phyloP scores from a whole-genome alignment of 2,329 filamentous ascomycete species.

The Ophiostoma sp. region DNA sequence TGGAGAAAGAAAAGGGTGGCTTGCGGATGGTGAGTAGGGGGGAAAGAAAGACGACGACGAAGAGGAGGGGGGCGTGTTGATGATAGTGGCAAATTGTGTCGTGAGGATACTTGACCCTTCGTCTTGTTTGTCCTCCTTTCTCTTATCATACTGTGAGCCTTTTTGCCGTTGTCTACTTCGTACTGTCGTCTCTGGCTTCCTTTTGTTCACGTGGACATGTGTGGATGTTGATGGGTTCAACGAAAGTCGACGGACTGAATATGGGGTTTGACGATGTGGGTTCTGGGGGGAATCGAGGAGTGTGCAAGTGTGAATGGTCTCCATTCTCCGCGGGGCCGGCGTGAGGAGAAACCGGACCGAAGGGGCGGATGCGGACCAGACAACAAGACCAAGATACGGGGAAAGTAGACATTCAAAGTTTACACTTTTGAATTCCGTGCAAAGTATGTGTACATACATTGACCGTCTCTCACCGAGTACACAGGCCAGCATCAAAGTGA shows the following conservation, averaged over 20 bases:
- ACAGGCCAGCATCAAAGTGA: neutral
- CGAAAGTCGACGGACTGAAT: no score
- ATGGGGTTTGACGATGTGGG: neutral
- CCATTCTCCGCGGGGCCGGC: slow-evolving; percentile 10
- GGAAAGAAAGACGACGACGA: neutral
- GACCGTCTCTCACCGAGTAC: neutral
- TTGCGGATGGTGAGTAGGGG: neutral
- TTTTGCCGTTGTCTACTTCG: neutral
- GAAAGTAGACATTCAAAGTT: neutral
- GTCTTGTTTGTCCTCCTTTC: neutral
- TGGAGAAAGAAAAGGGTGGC: neutral
- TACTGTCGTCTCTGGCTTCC: neutral
- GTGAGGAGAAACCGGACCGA: slow-evolving; percentile 6
- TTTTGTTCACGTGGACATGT: neutral
- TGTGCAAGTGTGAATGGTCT: neutral
- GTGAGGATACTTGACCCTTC: neutral
- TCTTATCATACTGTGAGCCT: neutral
- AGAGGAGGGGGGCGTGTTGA: neutral
- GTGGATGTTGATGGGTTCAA: neutral
- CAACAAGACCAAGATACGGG: neutral
- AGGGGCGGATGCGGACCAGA: neutral
- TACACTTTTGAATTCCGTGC: neutral
- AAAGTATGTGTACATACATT: neutral
- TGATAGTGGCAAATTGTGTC: neutral
- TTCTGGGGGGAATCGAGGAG: neutral